Evolutionary conservation across 345 rosid genomes (phyloP).

Genomic region (Jatropha curcas): DNA sequence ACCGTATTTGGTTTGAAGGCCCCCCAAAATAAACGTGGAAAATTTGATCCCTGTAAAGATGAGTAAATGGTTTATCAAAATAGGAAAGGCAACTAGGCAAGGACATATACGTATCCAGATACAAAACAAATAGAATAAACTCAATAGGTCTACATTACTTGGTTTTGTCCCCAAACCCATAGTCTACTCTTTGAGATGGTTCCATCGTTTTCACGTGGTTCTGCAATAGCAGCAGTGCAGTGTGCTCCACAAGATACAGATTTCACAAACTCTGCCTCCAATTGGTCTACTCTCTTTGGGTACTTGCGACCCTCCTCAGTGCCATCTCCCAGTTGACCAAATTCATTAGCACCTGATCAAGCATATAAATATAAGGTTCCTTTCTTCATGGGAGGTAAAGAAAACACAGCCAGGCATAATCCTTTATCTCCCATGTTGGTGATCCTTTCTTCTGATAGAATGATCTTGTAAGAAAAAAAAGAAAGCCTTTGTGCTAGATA

Average conservation of each 20-base stretch:
- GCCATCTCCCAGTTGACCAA: conserved; percentile 98
- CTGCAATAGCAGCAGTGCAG: conserved; percentile 87
- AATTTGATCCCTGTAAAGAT: conserved; percentile 72
- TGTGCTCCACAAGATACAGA: conserved; percentile 92
- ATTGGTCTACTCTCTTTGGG: conserved; percentile 76
- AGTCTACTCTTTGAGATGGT: conserved; percentile 66
- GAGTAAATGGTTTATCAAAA: conserved; percentile 4
- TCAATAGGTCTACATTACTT: conserved; percentile 39
- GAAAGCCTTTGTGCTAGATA: too few species aligned
- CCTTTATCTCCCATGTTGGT: not conserved
- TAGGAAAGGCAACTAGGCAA: not conserved
- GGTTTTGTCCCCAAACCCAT: conserved; percentile 99
- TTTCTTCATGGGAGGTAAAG: not conserved
- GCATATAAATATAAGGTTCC: not conserved
- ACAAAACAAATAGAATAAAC: not conserved
- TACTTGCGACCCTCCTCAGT: conserved; percentile 76
- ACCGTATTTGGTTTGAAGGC: conserved; percentile 74
- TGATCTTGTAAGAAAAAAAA: not conserved
- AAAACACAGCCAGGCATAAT: not conserved
- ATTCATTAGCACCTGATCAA: conserved; percentile 77
- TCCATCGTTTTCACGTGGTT: conserved; percentile 75
- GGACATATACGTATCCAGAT: too few species aligned
- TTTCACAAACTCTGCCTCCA: conserved; percentile 84
- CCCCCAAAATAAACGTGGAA: conserved; percentile 84
- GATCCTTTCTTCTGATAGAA: not conserved